Conservation (phyloP, 768 basidiomycete species). For the Psilocybe cyanescens region DNA sequence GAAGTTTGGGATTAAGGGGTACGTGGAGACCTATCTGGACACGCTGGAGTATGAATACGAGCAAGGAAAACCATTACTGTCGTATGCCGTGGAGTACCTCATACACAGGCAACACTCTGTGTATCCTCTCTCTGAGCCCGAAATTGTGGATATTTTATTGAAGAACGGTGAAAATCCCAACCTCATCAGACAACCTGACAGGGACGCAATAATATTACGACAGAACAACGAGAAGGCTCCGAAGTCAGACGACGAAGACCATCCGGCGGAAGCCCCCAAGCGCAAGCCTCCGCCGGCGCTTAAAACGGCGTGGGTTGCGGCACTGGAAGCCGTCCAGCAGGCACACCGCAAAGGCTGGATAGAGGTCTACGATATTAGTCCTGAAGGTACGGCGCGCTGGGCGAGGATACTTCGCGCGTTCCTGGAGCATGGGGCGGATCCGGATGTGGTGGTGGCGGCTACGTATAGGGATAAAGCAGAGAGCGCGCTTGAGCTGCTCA, state of each 20-base stretch:
- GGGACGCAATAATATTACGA: background rate
- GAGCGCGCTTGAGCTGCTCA: constrained; percentile 6
- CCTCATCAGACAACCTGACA: constrained; percentile 7
- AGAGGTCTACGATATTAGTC: constrained; percentile 7
- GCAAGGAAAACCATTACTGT: constrained; percentile 10
- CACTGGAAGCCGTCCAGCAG: constrained; percentile 12
- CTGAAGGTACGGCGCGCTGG: constrained; percentile 11
- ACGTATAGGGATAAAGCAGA: constrained; percentile 13
- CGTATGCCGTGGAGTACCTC: constrained; percentile 16
- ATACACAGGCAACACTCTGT: constrained; percentile 11
- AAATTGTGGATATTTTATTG: constrained; percentile 8
- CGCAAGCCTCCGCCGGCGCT: background rate
- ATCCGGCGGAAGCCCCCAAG: background rate
- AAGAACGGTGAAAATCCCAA: constrained; percentile 15
- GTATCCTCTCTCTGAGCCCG: constrained; percentile 11
- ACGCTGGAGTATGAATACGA: constrained; percentile 13
- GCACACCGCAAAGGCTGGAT: constrained; percentile 14
- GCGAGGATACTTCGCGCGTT: constrained; percentile 9
- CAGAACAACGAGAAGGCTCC: background rate
- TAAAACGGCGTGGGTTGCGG: constrained; percentile 13
- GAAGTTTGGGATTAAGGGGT: constrained; percentile 11
- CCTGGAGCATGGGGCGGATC: constrained; percentile 12
- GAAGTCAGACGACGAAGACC: background rate
- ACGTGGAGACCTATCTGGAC: constrained; percentile 10
- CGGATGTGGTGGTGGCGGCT: constrained; percentile 2